Evolutionary conservation across 805 yeast genomes (phyloP).

Genomic region (Alloascoidea africana): DNA sequence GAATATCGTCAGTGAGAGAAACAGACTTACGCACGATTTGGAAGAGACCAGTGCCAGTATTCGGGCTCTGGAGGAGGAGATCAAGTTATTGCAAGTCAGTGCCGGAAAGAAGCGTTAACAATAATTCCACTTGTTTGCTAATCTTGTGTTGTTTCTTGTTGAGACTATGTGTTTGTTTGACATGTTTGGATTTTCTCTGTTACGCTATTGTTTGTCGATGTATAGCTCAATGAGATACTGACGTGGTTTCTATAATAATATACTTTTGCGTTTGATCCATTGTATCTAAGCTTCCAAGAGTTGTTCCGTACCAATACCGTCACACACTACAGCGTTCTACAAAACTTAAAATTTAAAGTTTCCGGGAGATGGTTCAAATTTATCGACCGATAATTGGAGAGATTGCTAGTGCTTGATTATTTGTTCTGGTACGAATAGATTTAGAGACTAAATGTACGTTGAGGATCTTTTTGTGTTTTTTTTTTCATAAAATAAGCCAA

Average conservation of each 20-base stretch:
- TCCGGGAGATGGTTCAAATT: no score
- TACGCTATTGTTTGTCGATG: neutral
- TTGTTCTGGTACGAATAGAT: neutral
- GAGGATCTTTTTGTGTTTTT: neutral
- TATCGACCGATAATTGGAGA: no score
- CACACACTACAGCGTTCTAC: no score
- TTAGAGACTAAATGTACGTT: neutral
- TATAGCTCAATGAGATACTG: no score
- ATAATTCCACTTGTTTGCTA: neutral
- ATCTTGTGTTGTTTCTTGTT: neutral
- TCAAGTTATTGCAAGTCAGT: conserved; percentile 1
- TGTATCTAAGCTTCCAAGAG: no score
- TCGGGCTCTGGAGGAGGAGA: conserved; percentile 8
- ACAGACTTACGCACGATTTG: conserved; percentile 66
- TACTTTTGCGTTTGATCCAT: no score
- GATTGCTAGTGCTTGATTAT: neutral
- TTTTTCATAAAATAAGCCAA: neutral
- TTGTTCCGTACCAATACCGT: no score
- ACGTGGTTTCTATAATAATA: no score
- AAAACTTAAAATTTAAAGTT: no score
- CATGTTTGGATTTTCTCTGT: neutral
- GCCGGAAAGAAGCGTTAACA: conserved; percentile 1
- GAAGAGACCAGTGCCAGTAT: conserved; percentile 52
- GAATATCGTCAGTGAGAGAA: conserved; percentile 71
- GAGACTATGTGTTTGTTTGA: neutral